Base-by-base conservation (phyloP, 495 filamentous ascomycete species). In the Lasiosphaeriaceae sp. region DNA sequence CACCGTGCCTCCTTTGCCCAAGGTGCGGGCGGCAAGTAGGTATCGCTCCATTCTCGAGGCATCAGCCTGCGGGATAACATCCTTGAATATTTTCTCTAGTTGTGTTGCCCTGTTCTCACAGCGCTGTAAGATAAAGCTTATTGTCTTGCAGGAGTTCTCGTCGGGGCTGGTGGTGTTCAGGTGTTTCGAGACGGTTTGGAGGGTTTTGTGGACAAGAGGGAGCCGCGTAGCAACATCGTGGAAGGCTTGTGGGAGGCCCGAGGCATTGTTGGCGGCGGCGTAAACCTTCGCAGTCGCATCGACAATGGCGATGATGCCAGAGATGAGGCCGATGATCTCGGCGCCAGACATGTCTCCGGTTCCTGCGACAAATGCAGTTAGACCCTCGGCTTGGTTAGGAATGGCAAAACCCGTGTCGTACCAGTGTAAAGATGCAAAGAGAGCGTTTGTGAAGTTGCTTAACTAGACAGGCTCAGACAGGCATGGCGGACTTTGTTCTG, bases 31-130 rank as follows among this genome's bases (percentile, higher is more conserved):
- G n/a, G 44, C 44, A 46, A 46, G 44, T 20, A 46, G n/a, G 19
- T 46, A 46, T 46, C 44, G 44, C 44, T 46, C 44, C 44, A 9
- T 46, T 46, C 44, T 46, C 44, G 44, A 46, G 21, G 44, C 44
- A 19, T 19, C 44, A 20, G 5, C 44, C 19, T 46, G 44, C 21
- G 44, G 44, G 44, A 46, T 19, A 19, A 46, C 44, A 46, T 46
- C 4, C 2, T 46, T 46, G 16, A 46, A 46, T 46, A 46, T 46
- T 20, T 46, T 21, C n/a, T 46, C 44, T 6, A 46, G 44, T 9
- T 46, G 4, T 46, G 3, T 46, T 46, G n/a, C n/a, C n/a, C 44
- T 46, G 44, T 17, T 3, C 44, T 46, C 21, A 21, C 44, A 46
- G 44, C 44, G n/a, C 44, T 46, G 44, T 19, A 46, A 46, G 44